A percentile compares a stretch with the other conserved stretches of the same genome.
phyloP scores from a whole-genome alignment of 805 yeast genomes.

The Crinitomyces ghanaensis region DNA sequence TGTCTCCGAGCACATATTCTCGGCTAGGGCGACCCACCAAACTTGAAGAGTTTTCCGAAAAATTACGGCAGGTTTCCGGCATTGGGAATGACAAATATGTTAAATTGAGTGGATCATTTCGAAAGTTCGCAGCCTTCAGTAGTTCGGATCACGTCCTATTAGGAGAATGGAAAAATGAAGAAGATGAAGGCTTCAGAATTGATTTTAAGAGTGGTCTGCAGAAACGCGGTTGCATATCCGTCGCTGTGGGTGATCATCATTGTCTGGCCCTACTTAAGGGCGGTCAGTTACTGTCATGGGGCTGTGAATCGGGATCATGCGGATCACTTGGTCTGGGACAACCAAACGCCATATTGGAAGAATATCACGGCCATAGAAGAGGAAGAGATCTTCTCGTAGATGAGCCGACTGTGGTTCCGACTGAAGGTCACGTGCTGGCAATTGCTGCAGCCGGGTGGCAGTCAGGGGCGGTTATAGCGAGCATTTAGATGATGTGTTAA shows the following conservation, averaged over 20 bases:
- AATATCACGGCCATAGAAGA: conserved; percentile 5
- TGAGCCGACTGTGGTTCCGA: conserved; percentile 33
- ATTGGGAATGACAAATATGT: too few relatives aligned
- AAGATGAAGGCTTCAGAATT: conserved; percentile 23
- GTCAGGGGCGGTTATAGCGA: conserved; percentile 48
- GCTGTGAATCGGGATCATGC: conserved; percentile 46
- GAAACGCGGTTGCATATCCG: conserved; percentile 37
- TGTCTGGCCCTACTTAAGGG: conserved; percentile 44
- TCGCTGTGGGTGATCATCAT: conserved; percentile 67
- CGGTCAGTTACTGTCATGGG: conserved; percentile 58
- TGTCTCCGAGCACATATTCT: too few relatives aligned
- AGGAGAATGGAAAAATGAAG: conserved; percentile 24
- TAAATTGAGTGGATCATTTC: conserved; percentile 45
- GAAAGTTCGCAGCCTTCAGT: conserved; percentile 44
- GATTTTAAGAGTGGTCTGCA: conserved; percentile 33
- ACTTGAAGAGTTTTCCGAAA: too few relatives aligned
- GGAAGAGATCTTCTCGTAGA: conserved; percentile 17
- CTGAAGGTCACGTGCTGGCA: conserved; percentile 35
- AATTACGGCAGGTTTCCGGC: too few relatives aligned
- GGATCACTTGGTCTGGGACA: conserved; percentile 65
- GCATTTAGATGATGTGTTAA: too few relatives aligned
- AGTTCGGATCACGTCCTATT: conserved; percentile 37
- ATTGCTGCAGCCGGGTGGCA: conserved; percentile 78
- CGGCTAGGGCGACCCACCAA: too few relatives aligned
- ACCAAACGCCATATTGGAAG: conserved; percentile 8